These are phyloP conservation scores for Solanum pinnatisectum DNA, from an alignment of 257 asterid species.

Conservation along the genomic window DNA sequence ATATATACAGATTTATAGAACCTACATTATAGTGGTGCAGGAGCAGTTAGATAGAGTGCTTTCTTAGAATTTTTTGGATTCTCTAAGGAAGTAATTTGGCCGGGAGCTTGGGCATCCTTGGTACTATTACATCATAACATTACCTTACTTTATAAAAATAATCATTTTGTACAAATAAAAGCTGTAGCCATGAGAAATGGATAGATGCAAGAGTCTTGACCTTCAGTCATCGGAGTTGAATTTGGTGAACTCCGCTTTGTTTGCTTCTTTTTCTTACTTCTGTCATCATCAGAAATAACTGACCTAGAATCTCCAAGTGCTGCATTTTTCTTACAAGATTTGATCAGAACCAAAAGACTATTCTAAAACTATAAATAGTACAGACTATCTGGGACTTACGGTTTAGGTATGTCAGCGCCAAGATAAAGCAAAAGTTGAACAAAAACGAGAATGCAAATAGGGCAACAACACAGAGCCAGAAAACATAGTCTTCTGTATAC, in stretches of 20 bases:
- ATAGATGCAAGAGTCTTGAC: conserved; percentile 7
- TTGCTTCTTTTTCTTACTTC: conserved; percentile 24
- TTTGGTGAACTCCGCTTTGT: conserved; percentile 14
- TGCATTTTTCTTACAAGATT: conserved; percentile 12
- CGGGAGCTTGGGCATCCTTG: background rate
- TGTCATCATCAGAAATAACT: conserved; percentile 29
- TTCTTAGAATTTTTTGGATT: background rate
- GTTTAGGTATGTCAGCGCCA: conserved; percentile 60
- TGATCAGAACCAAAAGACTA: conserved; percentile 3
- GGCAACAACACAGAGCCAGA: conserved; percentile 70
- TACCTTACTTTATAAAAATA: background rate
- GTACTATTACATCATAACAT: background rate
- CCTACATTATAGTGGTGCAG: background rate
- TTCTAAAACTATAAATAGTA: background rate
- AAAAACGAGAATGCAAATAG: conserved; percentile 75
- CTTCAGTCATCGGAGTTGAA: conserved; percentile 30
- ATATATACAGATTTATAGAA: background rate
- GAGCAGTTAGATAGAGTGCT: background rate
- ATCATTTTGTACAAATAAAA: background rate
- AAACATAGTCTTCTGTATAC: conserved; percentile 68
- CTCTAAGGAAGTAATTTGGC: background rate
- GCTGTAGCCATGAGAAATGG: background rate
- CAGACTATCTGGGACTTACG: conserved; percentile 35
- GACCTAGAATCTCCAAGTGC: conserved; percentile 69
- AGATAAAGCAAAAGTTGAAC: conserved; percentile 59